Base-by-base conservation (phyloP, 345 rosid genomes). In the Noccaea caerulescens region DNA sequence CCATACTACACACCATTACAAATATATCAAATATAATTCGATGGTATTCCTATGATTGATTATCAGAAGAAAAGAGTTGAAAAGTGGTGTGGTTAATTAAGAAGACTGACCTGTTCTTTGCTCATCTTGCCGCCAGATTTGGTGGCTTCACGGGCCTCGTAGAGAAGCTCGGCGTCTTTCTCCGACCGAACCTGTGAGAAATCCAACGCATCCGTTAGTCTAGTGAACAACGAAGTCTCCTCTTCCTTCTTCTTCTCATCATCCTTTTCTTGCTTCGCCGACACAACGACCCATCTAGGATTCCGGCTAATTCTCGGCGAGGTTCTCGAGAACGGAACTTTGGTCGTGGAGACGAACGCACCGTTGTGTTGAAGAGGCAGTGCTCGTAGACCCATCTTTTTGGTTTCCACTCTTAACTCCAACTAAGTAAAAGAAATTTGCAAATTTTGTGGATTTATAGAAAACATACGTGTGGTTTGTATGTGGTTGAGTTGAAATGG, bases 161-260 rank as follows among this genome's bases (percentile, higher is more conserved):
- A 85, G 9, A 93, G 84, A 68, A 93, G 96, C 16, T 79, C 85
- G 2, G 96, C 98, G 60, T 93, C 97, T 74, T 87, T 61, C n/a
- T 70, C 76, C 8, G 96, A 88, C 63, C 98, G 80, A 55, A 87
- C 92, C 65, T 88, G 89, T 2, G 93, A 77, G 76, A 93, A 93
- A 68, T 90, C 98, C 5, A 90, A 86, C 62, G 96, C 98, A 20
- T 87, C 98, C 0, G 90, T 80, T 16, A 90, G 80, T 20, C 82
- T 79, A 51, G 85, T 81, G 52, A 90, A 84, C 68, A 88, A 70
- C 30, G 97, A 90, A 32, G 88, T 92, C 76, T 83, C 85, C 18
- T 52, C 83, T 66, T 71, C 71, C 64, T 76, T 81, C 73, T 80
- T 71, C 14, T 77, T 55, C 65, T 76, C 63, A 5, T 60, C 81